Percentiles rank a stretch among this genome's conserved stretches.
Conservation (phyloP, 305 asterid species). For the Striga hermonthica region DNA sequence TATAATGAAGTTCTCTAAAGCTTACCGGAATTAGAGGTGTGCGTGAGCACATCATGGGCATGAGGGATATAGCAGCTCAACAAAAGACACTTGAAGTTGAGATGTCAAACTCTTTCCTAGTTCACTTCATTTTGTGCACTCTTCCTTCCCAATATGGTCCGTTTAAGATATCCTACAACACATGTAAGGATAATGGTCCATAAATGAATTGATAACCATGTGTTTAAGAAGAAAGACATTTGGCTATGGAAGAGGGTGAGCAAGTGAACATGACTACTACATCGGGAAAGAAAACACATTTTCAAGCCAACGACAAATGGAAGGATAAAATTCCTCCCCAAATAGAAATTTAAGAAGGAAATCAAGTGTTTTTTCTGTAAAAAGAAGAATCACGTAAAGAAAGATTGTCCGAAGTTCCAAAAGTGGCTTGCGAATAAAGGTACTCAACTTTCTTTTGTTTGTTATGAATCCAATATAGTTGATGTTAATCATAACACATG, state of each 20-base stretch:
- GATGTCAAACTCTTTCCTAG: neutral
- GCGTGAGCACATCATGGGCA: neutral
- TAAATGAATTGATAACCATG: neutral
- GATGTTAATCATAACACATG: neutral
- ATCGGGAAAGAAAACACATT: constrained; percentile 4
- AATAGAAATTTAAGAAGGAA: neutral
- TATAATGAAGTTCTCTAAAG: neutral
- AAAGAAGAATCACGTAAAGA: neutral
- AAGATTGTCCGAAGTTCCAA: neutral
- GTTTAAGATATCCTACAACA: neutral
- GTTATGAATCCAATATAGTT: neutral
- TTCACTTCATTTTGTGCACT: neutral
- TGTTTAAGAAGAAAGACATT: neutral
- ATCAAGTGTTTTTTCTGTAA: neutral
- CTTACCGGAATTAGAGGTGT: neutral
- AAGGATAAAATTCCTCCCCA: neutral
- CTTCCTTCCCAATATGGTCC: neutral
- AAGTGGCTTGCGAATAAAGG: neutral
- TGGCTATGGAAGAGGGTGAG: neutral
- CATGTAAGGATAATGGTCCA: neutral
- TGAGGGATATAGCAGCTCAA: neutral
- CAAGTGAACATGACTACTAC: neutral
- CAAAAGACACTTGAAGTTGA: neutral
- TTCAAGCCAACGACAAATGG: constrained; percentile 1
- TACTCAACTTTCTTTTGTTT: neutral